Percentiles rank a stretch among this genome's conserved stretches.
phyloP scores from a whole-genome alignment of 805 yeast species.

The Groenewaldozyma salmanticensis region DNA sequence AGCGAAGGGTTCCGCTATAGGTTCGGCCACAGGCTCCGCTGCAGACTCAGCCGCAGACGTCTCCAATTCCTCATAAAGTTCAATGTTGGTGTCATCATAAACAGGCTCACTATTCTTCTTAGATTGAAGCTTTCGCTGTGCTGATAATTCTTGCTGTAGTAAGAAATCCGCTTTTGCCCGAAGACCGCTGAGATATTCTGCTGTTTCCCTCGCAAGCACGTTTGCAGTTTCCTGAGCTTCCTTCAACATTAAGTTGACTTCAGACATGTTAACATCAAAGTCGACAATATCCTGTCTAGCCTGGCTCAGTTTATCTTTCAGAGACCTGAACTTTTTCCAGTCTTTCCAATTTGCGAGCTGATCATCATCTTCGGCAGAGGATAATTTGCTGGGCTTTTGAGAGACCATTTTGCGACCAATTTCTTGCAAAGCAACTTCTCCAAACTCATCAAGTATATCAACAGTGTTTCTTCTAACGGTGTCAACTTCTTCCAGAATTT shows the following conservation, averaged over 20 bases:
- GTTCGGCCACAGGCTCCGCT: constrained; percentile 5
- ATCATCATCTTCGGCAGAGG: constrained; percentile 2
- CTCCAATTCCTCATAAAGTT: constrained; percentile 15
- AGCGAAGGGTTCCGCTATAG: constrained; percentile 1
- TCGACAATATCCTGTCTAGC: constrained; percentile 35
- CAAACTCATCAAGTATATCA: constrained; percentile 40
- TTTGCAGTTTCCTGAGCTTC: constrained; percentile 37
- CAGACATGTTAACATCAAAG: constrained; percentile 29
- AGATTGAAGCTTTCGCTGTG: constrained; percentile 5
- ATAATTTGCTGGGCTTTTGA: constrained; percentile 8
- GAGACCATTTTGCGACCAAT: constrained; percentile 32
- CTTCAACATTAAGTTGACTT: constrained; percentile 29
- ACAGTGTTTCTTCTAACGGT: constrained; percentile 26
- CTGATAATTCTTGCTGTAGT: constrained; percentile 15
- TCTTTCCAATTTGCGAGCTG: constrained; percentile 17
- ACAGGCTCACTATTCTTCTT: constrained; percentile 18
- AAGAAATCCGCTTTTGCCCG: constrained; percentile 17
- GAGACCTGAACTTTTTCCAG: constrained; percentile 35
- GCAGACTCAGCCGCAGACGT: no score
- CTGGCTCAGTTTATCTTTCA: constrained; percentile 33
- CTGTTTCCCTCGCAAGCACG: constrained; percentile 34
- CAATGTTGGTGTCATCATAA: constrained; percentile 19
- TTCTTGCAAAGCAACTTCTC: constrained; percentile 36
- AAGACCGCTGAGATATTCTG: constrained; percentile 27
- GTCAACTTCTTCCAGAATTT: constrained; percentile 16